phyloP scores from a whole-genome alignment of 2,329 filamentous ascomycete species.

The Verticillium klebahnii region DNA sequence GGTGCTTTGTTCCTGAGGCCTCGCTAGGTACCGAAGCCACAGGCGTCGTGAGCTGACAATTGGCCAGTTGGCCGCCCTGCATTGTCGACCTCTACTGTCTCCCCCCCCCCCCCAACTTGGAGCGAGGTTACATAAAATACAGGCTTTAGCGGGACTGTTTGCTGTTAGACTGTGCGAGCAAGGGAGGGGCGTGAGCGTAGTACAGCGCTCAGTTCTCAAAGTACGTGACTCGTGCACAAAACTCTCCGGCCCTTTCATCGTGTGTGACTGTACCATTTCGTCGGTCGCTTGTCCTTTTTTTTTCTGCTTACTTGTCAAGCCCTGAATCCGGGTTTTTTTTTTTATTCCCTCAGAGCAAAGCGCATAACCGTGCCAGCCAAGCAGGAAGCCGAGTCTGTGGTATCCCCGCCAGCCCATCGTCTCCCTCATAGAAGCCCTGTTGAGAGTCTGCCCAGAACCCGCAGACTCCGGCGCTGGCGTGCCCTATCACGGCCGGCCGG shows the following conservation, averaged over 20 bases:
- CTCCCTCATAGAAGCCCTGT: no score
- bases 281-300: not conserved
- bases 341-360: not conserved
- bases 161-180: not conserved
- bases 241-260: not conserved
- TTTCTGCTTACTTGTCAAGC: not conserved
- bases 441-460: not conserved
- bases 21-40: not conserved
- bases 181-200: not conserved
- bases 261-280: not conserved
- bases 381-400: not conserved
- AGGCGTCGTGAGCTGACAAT: not conserved
- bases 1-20: not conserved
- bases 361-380: not conserved
- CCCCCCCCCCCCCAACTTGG: not conserved
- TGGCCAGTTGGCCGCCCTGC: not conserved
- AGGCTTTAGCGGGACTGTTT: not conserved
- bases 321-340: not conserved
- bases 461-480: not conserved
- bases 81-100: not conserved
- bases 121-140: not conserved
- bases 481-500: not conserved
- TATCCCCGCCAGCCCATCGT: not conserved
- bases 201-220: not conserved
- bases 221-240: not conserved